phyloP scores from a whole-genome alignment of 371 early-diverging fungal species.

The Dichotomocladium elegans region DNA sequence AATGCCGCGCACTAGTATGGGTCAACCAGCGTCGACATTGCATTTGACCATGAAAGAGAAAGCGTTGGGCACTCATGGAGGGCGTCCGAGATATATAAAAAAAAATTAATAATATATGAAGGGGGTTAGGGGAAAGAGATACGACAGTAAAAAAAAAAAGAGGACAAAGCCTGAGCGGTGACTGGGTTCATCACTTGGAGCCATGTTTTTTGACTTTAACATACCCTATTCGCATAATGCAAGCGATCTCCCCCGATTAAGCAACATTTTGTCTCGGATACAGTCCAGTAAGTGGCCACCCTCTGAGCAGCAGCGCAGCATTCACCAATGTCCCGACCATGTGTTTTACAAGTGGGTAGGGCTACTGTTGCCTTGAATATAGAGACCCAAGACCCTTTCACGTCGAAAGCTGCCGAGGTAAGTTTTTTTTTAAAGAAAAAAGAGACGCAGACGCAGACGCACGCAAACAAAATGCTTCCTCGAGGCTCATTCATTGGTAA shows the following conservation, averaged over 20 bases:
- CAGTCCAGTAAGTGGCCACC: slow-evolving; percentile 23
- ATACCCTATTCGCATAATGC: slow-evolving; percentile 7
- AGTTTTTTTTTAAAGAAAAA: neutral
- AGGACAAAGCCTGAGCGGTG: neutral
- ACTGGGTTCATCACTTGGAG: too few relatives aligned
- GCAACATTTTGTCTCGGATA: slow-evolving; percentile 39
- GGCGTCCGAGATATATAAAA: neutral
- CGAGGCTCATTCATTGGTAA: neutral
- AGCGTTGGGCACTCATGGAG: slow-evolving; percentile 7
- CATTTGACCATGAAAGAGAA: neutral
- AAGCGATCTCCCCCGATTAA: slow-evolving; percentile 28
- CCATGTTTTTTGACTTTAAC: too few relatives aligned
- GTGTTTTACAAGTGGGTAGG: slow-evolving; percentile 18
- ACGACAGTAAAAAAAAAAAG: neutral
- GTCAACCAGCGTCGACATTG: neutral
- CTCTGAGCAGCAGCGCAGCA: neutral
- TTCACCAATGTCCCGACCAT: neutral
- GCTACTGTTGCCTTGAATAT: slow-evolving; percentile 73
- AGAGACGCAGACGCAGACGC: too few relatives aligned
- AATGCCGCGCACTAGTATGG: neutral
- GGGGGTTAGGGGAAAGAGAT: slow-evolving; percentile 10
- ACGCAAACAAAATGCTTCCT: neutral
- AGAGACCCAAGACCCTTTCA: slow-evolving; percentile 33
- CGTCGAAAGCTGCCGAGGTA: slow-evolving; percentile 55
- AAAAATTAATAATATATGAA: too few relatives aligned